Evolutionary conservation across 2,329 filamentous ascomycete genomes (phyloP).

Genomic region (Cadophora sp.): DNA sequence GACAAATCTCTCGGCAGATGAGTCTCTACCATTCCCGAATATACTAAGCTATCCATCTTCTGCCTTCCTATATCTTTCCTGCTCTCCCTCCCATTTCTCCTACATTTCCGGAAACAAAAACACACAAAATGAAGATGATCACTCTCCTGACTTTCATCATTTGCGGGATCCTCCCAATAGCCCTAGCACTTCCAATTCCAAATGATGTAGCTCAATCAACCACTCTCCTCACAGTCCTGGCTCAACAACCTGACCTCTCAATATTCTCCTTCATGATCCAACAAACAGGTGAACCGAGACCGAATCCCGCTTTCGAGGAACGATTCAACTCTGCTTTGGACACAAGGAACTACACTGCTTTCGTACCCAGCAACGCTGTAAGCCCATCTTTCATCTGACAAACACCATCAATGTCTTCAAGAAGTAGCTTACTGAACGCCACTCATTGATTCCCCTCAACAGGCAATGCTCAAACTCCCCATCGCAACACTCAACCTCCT

Average conservation of each 20-base stretch:
- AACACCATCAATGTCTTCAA: background rate
- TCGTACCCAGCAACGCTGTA: background rate
- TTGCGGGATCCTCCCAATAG: too few relatives aligned
- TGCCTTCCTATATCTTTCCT: too few relatives aligned
- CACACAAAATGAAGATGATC: too few relatives aligned
- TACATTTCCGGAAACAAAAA: too few relatives aligned
- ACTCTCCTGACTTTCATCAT: too few relatives aligned
- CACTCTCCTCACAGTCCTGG: background rate
- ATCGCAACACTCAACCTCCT: background rate
- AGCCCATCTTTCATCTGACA: background rate
- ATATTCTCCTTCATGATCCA: background rate
- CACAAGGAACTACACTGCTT: background rate
- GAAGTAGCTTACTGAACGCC: background rate
- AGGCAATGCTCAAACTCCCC: slow-evolving; percentile 4
- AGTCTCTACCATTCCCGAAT: too few relatives aligned
- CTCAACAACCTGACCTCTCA: background rate
- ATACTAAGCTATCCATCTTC: too few relatives aligned
- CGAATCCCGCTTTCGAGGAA: slow-evolving; percentile 6
- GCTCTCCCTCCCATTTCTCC: too few relatives aligned
- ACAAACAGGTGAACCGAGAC: background rate
- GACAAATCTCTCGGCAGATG: too few relatives aligned
- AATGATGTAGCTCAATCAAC: too few relatives aligned
- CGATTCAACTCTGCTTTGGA: slow-evolving; percentile 1
- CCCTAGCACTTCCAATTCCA: too few relatives aligned
- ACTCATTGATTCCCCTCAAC: background rate